Percentiles rank a stretch among this genome's conserved stretches.
These are phyloP conservation scores for Gilbertella persicaria DNA, from an alignment of 371 early-diverging fungal genomes.

Conservation along the genomic window DNA sequence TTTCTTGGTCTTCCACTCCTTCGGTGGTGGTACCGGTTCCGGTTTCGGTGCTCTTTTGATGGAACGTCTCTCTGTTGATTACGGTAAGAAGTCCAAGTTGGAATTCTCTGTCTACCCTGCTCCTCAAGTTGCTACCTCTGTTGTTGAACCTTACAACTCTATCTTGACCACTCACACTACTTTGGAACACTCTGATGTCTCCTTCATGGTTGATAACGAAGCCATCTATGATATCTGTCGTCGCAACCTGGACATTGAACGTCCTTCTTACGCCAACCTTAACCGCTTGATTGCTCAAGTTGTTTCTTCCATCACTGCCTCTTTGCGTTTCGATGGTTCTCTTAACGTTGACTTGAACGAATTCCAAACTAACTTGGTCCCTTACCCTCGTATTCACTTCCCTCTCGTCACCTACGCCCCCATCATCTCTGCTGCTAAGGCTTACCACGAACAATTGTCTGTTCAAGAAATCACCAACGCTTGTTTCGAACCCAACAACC, in stretches of 20 bases:
- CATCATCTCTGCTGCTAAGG: constrained; percentile 88
- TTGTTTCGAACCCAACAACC: constrained; percentile 93
- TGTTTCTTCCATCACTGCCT: constrained; percentile 98
- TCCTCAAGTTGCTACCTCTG: constrained; percentile 96
- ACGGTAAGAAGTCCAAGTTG: constrained; percentile 98
- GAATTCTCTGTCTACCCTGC: constrained; percentile 99
- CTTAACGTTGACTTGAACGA: constrained; percentile 96
- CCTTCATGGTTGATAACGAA: constrained; percentile 99
- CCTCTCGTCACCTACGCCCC: constrained; percentile 94
- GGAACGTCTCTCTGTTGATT: constrained; percentile 95
- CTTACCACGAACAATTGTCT: constrained; percentile 87
- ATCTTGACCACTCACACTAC: constrained; percentile 99
- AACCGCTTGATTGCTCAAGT: constrained; percentile 99
- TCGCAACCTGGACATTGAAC: constrained; percentile 95
- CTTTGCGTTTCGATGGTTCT: constrained; percentile 96
- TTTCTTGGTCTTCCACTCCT: constrained; percentile 98
- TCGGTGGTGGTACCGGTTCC: constrained; percentile 99
- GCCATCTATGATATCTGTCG: constrained; percentile 99
- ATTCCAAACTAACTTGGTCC: constrained; percentile 97
- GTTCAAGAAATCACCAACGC: constrained; percentile 90
- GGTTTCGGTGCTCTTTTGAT: constrained; percentile 98
- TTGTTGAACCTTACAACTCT: constrained; percentile 99
- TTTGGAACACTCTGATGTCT: constrained; percentile 97
- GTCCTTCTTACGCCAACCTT: constrained; percentile 96
- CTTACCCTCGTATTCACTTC: constrained; percentile 96